phyloP scores from a whole-genome alignment of 441 rosid species.

The Macaranga tanarius region DNA sequence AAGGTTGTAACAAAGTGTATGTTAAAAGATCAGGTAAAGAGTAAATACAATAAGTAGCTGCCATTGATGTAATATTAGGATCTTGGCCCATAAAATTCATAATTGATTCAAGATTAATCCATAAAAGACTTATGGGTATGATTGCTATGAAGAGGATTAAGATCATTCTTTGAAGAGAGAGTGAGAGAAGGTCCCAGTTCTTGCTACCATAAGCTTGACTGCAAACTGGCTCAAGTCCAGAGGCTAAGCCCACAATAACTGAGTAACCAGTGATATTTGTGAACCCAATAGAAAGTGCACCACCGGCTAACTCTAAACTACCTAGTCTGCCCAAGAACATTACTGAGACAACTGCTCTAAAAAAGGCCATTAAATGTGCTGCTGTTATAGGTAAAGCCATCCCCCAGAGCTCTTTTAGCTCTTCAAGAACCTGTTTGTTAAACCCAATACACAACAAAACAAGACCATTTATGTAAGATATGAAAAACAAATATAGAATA shows the following conservation, averaged over 20 bases:
- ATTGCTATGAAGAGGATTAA: slow-evolving; percentile 65
- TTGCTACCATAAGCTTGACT: slow-evolving; percentile 94
- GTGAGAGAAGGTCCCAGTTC: slow-evolving; percentile 81
- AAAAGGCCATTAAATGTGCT: slow-evolving; percentile 76
- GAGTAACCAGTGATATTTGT: slow-evolving; percentile 98
- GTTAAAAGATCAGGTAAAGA: slow-evolving; percentile 87
- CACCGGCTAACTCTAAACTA: slow-evolving; percentile 91
- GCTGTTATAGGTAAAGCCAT: slow-evolving; percentile 92
- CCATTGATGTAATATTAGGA: slow-evolving; percentile 70
- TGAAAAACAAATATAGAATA: neutral
- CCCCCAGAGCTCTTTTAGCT: slow-evolving; percentile 76
- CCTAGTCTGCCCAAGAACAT: slow-evolving; percentile 87
- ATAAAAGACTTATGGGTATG: slow-evolving; percentile 72
- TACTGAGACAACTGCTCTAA: slow-evolving; percentile 80
- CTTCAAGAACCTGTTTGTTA: slow-evolving; percentile 55
- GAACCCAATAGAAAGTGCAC: slow-evolving; percentile 92
- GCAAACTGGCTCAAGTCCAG: slow-evolving; percentile 95
- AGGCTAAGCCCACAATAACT: slow-evolving; percentile 83
- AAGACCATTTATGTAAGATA: neutral
- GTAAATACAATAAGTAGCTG: slow-evolving; percentile 76
- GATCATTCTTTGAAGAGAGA: slow-evolving; percentile 91
- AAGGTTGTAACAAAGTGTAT: slow-evolving; percentile 78
- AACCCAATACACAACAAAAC: neutral
- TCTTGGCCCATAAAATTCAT: slow-evolving; percentile 89
- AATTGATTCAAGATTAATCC: slow-evolving; percentile 85